These are phyloP conservation scores for Dryas drummondii DNA, from an alignment of 306 rosid genomes.

Conservation along the genomic window DNA sequence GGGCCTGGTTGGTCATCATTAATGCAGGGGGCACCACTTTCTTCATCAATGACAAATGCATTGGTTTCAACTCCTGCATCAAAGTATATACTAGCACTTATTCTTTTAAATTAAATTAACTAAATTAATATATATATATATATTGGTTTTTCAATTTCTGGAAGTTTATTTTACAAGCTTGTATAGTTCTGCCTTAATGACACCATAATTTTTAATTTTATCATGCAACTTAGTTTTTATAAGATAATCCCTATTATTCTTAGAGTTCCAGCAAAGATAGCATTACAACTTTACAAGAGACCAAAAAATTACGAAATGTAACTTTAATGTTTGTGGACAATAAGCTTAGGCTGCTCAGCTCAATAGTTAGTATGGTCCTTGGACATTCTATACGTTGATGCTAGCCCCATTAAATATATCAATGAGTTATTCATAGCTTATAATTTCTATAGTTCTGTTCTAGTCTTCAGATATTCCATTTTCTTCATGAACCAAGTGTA, in stretches of 20 bases:
- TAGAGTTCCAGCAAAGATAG: constrained; percentile 25
- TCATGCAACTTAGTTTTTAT: constrained; percentile 2
- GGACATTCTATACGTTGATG: constrained; percentile 8
- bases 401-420: constrained; percentile 3
- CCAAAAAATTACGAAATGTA: too few species aligned
- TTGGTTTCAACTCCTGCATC: constrained; percentile 88
- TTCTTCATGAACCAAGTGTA: too few species aligned
- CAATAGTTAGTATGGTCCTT: not conserved
- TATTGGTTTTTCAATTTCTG: not conserved
- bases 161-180: not conserved
- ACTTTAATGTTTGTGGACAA: too few species aligned
- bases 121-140: not conserved
- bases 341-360: too few species aligned
- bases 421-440: too few species aligned
- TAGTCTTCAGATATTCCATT: too few species aligned
- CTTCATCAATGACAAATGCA: constrained; percentile 60
- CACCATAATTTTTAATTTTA: constrained; percentile 3
- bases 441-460: too few species aligned
- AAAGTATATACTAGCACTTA: constrained; percentile 55
- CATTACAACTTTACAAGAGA: too few species aligned
- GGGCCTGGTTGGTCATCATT: constrained; percentile 87
- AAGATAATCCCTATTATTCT: constrained; percentile 33
- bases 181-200: constrained; percentile 1
- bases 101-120: not conserved
- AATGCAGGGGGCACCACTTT: constrained; percentile 76